phyloP scores from a whole-genome alignment of 2,329 filamentous ascomycete genomes.

The Scedosporium apiospermum region DNA sequence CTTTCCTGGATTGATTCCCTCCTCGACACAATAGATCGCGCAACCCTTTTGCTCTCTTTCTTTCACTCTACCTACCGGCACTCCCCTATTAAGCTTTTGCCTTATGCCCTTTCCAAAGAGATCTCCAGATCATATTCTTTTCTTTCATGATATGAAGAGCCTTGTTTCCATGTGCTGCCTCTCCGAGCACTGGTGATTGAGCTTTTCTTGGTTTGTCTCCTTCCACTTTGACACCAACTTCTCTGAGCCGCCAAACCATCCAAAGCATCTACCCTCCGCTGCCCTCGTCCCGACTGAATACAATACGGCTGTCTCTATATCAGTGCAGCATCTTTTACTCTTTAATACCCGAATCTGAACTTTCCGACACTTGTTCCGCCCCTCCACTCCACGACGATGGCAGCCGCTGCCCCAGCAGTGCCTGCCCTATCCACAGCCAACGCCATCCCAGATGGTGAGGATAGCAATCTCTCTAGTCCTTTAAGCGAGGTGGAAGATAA shows the following conservation, averaged over 20 bases:
- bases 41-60: neutral
- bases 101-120: neutral
- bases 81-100: neutral
- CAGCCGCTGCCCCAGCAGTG: slow-evolving; percentile 45
- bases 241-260: neutral
- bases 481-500: slow-evolving; percentile 86
- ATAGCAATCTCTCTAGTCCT: slow-evolving; percentile 76
- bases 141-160: neutral
- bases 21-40: neutral
- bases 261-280: neutral
- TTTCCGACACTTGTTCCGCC: slow-evolving; percentile 32
- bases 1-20: slow-evolving; percentile 1
- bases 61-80: neutral
- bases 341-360: neutral
- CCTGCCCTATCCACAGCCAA: slow-evolving; percentile 38
- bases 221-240: neutral
- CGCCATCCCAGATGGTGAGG: slow-evolving; percentile 41
- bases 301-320: neutral
- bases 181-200: neutral
- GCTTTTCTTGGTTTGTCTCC: neutral
- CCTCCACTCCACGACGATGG: slow-evolving; percentile 37
- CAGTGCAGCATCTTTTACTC: too few species aligned
- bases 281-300: neutral
- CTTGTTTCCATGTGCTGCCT: neutral
- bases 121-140: neutral